Evolutionary conservation across 805 yeast species (phyloP).

Genomic region (Lipomyces mesembrius): DNA sequence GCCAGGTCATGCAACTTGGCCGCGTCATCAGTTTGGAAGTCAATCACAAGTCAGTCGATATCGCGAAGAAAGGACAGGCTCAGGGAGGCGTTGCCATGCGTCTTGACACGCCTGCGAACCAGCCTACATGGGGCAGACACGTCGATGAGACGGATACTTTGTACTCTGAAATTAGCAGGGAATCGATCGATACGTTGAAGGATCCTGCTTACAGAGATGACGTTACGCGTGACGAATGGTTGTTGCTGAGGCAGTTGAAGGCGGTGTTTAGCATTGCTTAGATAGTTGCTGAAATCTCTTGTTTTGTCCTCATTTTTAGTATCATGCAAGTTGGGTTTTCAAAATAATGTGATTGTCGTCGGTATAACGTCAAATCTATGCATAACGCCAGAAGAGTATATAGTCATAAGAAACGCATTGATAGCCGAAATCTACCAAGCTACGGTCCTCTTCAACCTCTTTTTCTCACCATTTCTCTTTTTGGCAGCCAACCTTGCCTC

Average conservation of each 20-base stretch:
- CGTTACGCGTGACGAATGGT: conserved; percentile 95
- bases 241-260: conserved; percentile 84
- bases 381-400: neutral
- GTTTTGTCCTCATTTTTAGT: neutral
- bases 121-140: conserved; percentile 99
- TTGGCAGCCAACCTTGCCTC: conserved; percentile 1
- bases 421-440: neutral
- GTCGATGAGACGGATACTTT: conserved; percentile 90
- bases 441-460: neutral
- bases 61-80: conserved; percentile 92
- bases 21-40: conserved; percentile 92
- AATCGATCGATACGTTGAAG: conserved; percentile 93
- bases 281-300: neutral
- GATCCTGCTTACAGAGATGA: conserved; percentile 97
- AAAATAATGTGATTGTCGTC: neutral
- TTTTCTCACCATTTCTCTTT: neutral
- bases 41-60: conserved; percentile 80
- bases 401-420: neutral
- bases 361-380: neutral
- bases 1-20: conserved; percentile 73
- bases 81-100: conserved; percentile 99
- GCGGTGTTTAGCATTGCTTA: conserved; percentile 82
- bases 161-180: conserved; percentile 88
- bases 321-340: neutral
- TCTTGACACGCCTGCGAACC: conserved; percentile 84